Evolutionary conservation across 768 basidiomycete species (phyloP).

Genomic region (Mycena belliarum): DNA sequence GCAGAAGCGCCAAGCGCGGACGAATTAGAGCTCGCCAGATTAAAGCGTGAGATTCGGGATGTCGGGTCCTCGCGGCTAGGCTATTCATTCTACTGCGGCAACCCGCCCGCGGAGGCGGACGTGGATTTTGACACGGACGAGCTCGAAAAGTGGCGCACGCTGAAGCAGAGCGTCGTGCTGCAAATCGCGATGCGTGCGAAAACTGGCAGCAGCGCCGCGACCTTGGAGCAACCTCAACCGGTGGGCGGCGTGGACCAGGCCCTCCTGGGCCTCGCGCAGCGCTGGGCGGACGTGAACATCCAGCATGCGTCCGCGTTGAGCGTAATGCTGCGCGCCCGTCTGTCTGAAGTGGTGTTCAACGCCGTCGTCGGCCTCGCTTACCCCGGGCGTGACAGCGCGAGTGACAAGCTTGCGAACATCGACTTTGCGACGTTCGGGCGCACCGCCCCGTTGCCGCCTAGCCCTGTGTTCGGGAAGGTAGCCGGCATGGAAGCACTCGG

Average conservation of each 20-base stretch:
- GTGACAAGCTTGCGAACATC: conserved; percentile 29
- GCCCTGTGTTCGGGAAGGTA: conserved; percentile 31
- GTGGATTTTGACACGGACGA: conserved; percentile 34
- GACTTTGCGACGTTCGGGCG: conserved; percentile 26
- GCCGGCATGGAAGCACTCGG: conserved; percentile 73
- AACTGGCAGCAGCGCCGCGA: conserved; percentile 1
- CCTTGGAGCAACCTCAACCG: conserved; percentile 32
- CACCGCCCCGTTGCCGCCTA: conserved; percentile 17
- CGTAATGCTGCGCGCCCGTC: conserved; percentile 58
- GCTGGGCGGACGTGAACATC: conserved; percentile 74
- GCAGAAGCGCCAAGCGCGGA: conserved; percentile 34
- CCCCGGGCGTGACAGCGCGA: conserved; percentile 43
- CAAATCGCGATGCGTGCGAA: conserved; percentile 75
- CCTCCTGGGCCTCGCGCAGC: conserved; percentile 60
- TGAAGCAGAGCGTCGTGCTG: conserved; percentile 67
- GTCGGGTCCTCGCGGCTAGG: conserved; percentile 65
- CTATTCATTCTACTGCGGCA: conserved; percentile 47
- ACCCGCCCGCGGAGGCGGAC: conserved; percentile 27
- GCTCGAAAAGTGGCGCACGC: conserved; percentile 51
- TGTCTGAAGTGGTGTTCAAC: conserved; percentile 64
- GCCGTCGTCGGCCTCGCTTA: conserved; percentile 56
- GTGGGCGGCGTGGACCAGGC: conserved; percentile 38
- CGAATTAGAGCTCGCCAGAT: conserved; percentile 52
- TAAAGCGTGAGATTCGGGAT: conserved; percentile 79
- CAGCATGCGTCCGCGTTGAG: conserved; percentile 59